Conservation (phyloP, 441 rosid species). For the Gossypium davidsonii region DNA sequence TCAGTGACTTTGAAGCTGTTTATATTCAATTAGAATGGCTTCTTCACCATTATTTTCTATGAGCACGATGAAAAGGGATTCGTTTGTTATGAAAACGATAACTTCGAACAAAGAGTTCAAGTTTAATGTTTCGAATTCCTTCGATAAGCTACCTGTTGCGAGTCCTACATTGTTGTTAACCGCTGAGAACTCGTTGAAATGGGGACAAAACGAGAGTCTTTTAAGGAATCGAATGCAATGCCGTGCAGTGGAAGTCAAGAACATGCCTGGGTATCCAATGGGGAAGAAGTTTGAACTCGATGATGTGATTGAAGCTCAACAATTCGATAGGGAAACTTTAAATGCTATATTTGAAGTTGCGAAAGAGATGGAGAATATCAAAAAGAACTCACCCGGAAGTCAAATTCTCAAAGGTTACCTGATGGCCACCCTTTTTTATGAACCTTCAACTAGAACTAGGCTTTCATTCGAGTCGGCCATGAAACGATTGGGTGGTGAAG, state of each 20-base stretch:
- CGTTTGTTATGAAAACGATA: conserved; percentile 21
- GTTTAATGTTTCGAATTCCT: conserved; percentile 17
- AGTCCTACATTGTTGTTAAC: conserved; percentile 18
- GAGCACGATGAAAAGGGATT: conserved; percentile 18
- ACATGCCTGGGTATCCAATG: conserved; percentile 13
- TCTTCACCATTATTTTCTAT: conserved; percentile 37
- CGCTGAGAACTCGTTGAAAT: conserved; percentile 16
- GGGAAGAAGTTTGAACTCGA: conserved; percentile 70
- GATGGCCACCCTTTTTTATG: conserved; percentile 94
- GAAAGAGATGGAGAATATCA: conserved; percentile 72
- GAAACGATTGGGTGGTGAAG: conserved; percentile 95
- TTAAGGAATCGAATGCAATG: conserved; percentile 28
- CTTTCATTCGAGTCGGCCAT: conserved; percentile 94
- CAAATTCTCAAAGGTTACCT: conserved; percentile 76
- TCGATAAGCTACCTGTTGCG: neutral
- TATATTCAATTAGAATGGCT: conserved; percentile 19
- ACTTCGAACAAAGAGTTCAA: conserved; percentile 20
- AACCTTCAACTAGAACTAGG: conserved; percentile 97
- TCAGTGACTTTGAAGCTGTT: neutral
- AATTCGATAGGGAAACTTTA: conserved; percentile 75
- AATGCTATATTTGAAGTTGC: conserved; percentile 75
- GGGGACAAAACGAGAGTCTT: conserved; percentile 14
- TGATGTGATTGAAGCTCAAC: conserved; percentile 89
- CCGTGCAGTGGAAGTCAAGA: conserved; percentile 33
- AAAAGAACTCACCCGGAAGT: conserved; percentile 67